Percentiles rank a stretch among this genome's conserved stretches.
Evolutionary conservation across 129 eudicot genomes (phyloP).

Genomic region (Apium graveolens): DNA sequence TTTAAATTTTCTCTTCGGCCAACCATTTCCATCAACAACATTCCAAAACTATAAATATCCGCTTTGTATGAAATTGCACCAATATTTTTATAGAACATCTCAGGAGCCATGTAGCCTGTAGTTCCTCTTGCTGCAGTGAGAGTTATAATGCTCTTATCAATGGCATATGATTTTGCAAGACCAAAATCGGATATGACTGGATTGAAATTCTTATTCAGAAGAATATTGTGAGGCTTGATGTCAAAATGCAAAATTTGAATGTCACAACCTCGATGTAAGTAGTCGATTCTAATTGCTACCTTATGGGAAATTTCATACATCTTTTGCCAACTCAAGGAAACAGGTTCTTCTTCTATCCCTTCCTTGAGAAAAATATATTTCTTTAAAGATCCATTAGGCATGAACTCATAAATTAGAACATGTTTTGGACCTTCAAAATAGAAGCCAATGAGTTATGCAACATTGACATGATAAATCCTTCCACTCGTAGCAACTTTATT

Average conservation of each 20-base stretch:
- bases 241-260: conserved; percentile 1
- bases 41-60: too few species aligned
- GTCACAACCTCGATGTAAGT: conserved; percentile 3
- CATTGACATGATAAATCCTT: conserved; percentile 1
- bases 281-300: not conserved
- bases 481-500: not conserved
- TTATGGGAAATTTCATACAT: not conserved
- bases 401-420: not conserved
- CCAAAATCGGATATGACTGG: not conserved
- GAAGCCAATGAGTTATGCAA: not conserved
- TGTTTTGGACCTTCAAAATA: not conserved
- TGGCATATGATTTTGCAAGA: not conserved
- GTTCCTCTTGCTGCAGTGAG: conserved; percentile 1
- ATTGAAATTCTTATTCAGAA: not conserved
- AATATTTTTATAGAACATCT: not conserved
- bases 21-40: conserved; percentile 1
- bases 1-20: not conserved
- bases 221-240: conserved; percentile 3
- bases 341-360: not conserved
- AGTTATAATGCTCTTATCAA: not conserved
- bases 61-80: too few species aligned
- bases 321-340: not conserved
- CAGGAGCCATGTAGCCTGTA: conserved; percentile 2
- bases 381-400: not conserved
- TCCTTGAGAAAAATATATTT: not conserved